A percentile compares a stretch with the other conserved stretches of the same genome.
Conservation (phyloP, 768 basidiomycete species). For the Tylopilus intermedius region DNA sequence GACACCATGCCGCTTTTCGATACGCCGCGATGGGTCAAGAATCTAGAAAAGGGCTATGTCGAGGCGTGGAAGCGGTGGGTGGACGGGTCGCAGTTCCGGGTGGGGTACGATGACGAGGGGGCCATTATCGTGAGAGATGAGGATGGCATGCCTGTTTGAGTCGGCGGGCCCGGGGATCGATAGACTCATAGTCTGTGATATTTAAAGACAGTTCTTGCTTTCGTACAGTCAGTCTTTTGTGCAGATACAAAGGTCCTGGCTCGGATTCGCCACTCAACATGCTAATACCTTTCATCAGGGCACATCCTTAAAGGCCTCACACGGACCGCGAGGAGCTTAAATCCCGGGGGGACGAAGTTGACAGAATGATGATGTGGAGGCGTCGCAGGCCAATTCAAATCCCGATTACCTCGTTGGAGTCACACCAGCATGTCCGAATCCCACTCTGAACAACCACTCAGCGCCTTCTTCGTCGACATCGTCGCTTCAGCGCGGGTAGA, state of each 20-base stretch:
- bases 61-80: conserved; percentile 48
- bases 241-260: no score
- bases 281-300: no score
- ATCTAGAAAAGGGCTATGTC: conserved; percentile 41
- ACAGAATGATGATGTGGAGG: no score
- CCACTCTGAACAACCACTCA: conserved; percentile 7
- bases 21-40: conserved; percentile 42
- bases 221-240: no score
- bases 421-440: conserved; percentile 6
- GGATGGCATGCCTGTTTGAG: conserved; percentile 10
- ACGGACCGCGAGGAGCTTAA: no score
- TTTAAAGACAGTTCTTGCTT: no score
- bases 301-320: no score
- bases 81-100: conserved; percentile 34
- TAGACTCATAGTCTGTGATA: background rate
- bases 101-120: conserved; percentile 30
- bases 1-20: conserved; percentile 45
- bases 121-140: conserved; percentile 30
- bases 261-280: no score
- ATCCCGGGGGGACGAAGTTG: no score
- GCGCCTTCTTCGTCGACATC: conserved; percentile 15
- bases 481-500: background rate
- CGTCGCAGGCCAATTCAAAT: no score
- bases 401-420: no score
- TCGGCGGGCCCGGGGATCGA: background rate